A percentile compares a stretch with the other conserved stretches of the same genome.
phyloP scores from a whole-genome alignment of 345 rosid genomes.

The Ricinus communis region DNA sequence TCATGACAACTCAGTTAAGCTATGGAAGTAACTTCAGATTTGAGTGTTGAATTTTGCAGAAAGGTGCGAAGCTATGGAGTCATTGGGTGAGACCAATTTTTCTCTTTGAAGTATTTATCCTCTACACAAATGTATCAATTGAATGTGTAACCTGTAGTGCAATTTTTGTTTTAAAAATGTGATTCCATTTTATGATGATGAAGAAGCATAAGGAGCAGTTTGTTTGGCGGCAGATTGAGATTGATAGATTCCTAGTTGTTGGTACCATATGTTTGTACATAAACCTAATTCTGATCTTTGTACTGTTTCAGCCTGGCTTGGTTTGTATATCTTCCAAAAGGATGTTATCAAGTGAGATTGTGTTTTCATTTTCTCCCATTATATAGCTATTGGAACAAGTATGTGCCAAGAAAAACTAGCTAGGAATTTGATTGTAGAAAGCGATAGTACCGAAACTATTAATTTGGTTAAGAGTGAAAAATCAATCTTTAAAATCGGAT shows the following conservation, averaged over 20 bases:
- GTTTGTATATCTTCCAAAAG: too few relatives aligned
- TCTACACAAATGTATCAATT: background rate
- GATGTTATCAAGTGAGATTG: too few relatives aligned
- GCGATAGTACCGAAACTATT: too few relatives aligned
- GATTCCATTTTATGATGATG: background rate
- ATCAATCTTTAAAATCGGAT: too few relatives aligned
- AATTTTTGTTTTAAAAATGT: background rate
- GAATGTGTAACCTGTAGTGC: background rate
- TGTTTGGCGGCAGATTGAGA: conserved; percentile 6
- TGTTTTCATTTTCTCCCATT: too few relatives aligned
- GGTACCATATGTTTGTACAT: background rate
- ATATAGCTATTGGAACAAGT: too few relatives aligned
- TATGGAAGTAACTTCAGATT: conserved; percentile 45
- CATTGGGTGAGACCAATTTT: background rate
- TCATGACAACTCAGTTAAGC: conserved; percentile 60
- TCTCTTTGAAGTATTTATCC: background rate
- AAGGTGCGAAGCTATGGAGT: background rate
- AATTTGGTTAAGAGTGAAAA: too few relatives aligned
- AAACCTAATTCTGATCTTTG: background rate
- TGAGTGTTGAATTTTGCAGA: too few relatives aligned
- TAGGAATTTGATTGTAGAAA: too few relatives aligned
- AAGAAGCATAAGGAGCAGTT: conserved; percentile 14
- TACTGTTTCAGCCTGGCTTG: background rate
- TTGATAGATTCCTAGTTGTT: background rate
- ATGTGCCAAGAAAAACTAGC: too few relatives aligned